Conservation (phyloP, 768 basidiomycete genomes). For the Dioszegia crocea region DNA sequence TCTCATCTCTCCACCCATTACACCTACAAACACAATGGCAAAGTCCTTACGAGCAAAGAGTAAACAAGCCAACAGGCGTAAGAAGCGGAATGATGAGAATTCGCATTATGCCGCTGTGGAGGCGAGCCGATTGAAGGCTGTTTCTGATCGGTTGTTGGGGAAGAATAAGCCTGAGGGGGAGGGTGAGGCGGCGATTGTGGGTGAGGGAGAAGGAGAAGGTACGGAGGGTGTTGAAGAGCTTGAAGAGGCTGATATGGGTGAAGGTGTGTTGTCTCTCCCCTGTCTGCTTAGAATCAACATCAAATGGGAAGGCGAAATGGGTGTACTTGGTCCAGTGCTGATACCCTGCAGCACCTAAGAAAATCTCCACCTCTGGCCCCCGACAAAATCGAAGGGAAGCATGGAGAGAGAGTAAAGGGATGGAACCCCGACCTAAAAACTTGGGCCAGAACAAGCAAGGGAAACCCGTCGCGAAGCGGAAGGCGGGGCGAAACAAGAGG, state of each 20-base stretch:
- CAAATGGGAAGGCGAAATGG: too few relatives aligned
- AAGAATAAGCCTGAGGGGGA: conserved; percentile 39
- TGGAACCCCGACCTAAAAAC: conserved; percentile 32
- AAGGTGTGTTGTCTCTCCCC: conserved; percentile 16
- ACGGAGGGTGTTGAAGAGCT: conserved; percentile 26
- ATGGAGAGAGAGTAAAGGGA: conserved; percentile 77
- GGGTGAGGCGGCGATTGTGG: conserved; percentile 22
- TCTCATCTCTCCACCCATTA: background rate
- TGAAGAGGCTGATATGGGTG: conserved; percentile 18
- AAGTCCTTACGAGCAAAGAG: conserved; percentile 48
- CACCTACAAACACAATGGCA: conserved; percentile 38
- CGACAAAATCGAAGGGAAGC: conserved; percentile 71
- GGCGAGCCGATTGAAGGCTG: conserved; percentile 34
- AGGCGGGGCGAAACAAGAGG: conserved; percentile 30
- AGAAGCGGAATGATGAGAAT: conserved; percentile 31
- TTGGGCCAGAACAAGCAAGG: conserved; percentile 37
- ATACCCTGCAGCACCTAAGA: conserved; percentile 25
- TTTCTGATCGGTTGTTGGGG: conserved; percentile 33
- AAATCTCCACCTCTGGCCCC: conserved; percentile 76
- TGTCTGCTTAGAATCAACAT: background rate
- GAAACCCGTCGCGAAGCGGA: conserved; percentile 19
- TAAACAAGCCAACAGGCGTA: conserved; percentile 36
- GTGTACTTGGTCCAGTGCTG: too few relatives aligned
- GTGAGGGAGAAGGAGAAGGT: conserved; percentile 28
- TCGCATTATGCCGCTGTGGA: conserved; percentile 43